Base-by-base conservation (phyloP, 202 grass and related monocot species). In the Setaria viridis region DNA sequence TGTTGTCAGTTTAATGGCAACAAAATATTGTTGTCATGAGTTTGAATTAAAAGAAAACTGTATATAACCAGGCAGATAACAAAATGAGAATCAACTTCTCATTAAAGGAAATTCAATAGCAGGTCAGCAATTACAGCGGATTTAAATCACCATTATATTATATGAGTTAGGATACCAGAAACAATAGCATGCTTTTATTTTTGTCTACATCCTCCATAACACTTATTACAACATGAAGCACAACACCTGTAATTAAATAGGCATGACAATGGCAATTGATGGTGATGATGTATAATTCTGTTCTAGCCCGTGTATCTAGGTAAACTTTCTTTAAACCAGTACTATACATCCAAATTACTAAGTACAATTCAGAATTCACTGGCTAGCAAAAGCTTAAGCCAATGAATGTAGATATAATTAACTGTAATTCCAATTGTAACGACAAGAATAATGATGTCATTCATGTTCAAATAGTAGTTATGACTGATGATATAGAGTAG, bases 1-100 rank as follows among this genome's bases (percentile, higher is more conserved):
- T 79, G 12, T 70, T 76, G 32, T 63, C 19, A 86, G 81, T 62
- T 30, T 41, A 19, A 87, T 56, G 55, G 41, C 46, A 83, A 51
- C 0, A 71, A 64, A 34, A 37, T 35, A 17, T 17, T 79, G 29
- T 47, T 51, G 9, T 11, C 11, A 63, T 15, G 20, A 67, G 14
- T 11, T 79, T 68, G 60, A 53, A 74, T 32, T 60, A 51, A 71
- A 82, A 73, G 17, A 54, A 81, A 80, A 25, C 21, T 72, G 54
- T 46, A 87, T 70, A 65, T 20, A 62, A 69, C 2, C 9, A 33
- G 11, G 21, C 6, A 11, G 15, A 11, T 54, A 72, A 62, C 4
- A 58, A 43, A 42, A 88, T 34, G 72, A 71, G 49, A 71, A 78
- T 29, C 12, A 39, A 62, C 32, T 55, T 14, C 45, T 73, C 42